Base-by-base conservation (phyloP, 495 filamentous ascomycete genomes). In the Xylaria palmicola region DNA sequence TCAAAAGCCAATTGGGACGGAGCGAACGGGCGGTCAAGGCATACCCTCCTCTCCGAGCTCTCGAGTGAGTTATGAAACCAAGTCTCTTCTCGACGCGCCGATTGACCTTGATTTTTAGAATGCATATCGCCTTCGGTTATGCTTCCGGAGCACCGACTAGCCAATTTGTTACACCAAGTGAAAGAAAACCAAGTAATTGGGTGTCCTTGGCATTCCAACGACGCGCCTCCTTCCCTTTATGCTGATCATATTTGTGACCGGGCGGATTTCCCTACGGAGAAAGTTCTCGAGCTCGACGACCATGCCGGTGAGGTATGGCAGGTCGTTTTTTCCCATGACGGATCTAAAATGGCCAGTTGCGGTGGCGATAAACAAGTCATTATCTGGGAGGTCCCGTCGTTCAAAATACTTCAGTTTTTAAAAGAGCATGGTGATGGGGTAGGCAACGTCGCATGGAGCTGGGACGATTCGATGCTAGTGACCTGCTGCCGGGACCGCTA, bases 41-140 rank as follows among this genome's bases (percentile, higher is more conserved):
- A 86, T 56, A 75, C 81, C 6, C 79, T 99, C 4, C 79, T 98
- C 26, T 89, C 86, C 5, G 86, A 94, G 41, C 75, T 99, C 24
- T 96, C 93, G 49, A 90, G 91, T 96, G 75, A 74, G 87, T 75
- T 52, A 39, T 47, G 45, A 49, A n/a, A 41, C 41, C 43, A 41
- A 30, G 19, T 48, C 43, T 24, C 40, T 26, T 22, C 15, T 50
- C 20, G 9, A 54, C 56, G 36, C 56, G 32, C 13, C 56, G 47
- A 17, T 19, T 59, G 7, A 24, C 20, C 41, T 66, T 73, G 49
- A 52, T 50, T 53, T 37, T 60, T 50, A 60, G 58, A 82, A 78
- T 96, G 85, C 32, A 95, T 99, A 59, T 95, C 95, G 4, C 94
- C 94, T 1, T 92, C 91, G n/a, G 90, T 96, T 24, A 98, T 99